phyloP scores from a whole-genome alignment of 768 basidiomycete species.

The Phlebiopsis flavidoalba region DNA sequence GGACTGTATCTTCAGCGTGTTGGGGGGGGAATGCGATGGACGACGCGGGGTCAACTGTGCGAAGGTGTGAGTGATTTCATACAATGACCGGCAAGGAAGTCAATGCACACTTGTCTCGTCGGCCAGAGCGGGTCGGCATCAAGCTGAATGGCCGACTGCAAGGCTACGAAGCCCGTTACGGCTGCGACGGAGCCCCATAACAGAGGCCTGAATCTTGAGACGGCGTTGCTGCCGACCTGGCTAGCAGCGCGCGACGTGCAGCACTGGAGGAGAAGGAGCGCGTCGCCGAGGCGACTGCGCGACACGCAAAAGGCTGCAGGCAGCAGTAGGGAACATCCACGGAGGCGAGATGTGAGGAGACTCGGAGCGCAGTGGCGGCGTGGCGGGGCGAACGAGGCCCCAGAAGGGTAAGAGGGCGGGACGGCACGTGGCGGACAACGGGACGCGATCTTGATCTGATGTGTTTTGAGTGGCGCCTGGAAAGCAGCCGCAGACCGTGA shows the following conservation, averaged over 20 bases:
- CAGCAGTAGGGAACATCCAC: constrained; percentile 6
- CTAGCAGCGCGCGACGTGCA: not conserved
- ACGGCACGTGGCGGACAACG: not conserved
- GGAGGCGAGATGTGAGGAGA: not conserved
- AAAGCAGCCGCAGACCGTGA: too few relatives aligned
- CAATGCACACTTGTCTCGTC: constrained; percentile 19
- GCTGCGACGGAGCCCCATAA: constrained; percentile 22
- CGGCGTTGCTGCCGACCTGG: not conserved
- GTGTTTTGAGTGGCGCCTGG: too few relatives aligned
- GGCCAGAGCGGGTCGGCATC: constrained; percentile 32
- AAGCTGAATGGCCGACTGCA: constrained; percentile 32
- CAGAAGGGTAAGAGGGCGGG: not conserved
- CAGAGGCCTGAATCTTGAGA: constrained; percentile 8
- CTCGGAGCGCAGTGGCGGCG: not conserved
- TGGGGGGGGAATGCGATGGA: constrained; percentile 73
- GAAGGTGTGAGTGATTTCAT: not conserved
- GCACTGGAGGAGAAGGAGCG: constrained; percentile 1
- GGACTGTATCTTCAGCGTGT: constrained; percentile 55
- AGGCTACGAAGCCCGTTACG: constrained; percentile 28
- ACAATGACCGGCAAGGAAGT: not conserved
- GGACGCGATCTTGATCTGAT: constrained; percentile 1
- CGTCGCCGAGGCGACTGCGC: not conserved
- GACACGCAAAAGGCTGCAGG: constrained; percentile 6
- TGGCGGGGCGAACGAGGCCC: not conserved
- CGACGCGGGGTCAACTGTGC: constrained; percentile 68